Conservation (phyloP, 192 early-diverging fungal species). For the Rhizoclosmatium globosum region DNA sequence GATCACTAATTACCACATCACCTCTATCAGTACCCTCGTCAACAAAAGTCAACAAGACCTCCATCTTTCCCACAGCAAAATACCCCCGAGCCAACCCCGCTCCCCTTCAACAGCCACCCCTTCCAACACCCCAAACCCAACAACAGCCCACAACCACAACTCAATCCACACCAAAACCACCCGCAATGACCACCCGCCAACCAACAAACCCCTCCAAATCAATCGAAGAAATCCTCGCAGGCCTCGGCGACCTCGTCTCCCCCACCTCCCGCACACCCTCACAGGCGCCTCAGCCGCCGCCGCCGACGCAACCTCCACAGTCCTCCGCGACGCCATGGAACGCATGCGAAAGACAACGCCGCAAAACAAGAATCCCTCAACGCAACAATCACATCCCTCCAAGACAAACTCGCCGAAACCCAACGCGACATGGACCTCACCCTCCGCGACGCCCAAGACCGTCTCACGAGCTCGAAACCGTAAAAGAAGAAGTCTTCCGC, state of each 20-base stretch:
- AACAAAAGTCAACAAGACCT: too few relatives aligned
- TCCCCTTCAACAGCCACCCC: background rate
- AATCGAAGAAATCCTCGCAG: slow-evolving; percentile 31
- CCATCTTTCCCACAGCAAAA: too few relatives aligned
- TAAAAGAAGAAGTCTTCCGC: background rate
- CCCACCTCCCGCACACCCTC: background rate
- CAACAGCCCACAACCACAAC: slow-evolving; percentile 3
- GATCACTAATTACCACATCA: too few relatives aligned
- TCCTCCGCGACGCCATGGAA: slow-evolving; percentile 32
- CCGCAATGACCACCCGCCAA: background rate
- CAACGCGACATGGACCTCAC: background rate
- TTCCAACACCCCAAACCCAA: background rate
- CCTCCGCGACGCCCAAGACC: background rate
- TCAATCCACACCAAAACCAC: background rate
- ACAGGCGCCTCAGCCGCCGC: background rate
- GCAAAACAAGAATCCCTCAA: background rate
- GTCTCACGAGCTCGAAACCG: background rate
- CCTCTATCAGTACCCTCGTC: too few relatives aligned
- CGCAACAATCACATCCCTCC: background rate
- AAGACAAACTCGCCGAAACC: slow-evolving; percentile 7
- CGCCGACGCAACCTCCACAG: background rate
- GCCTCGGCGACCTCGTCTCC: slow-evolving; percentile 18
- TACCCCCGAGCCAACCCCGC: too few relatives aligned
- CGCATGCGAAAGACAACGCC: slow-evolving; percentile 32
- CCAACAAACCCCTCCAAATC: background rate